Evolutionary conservation across 805 yeast genomes (phyloP).

Genomic region (Schwanniomyces occidentalis): DNA sequence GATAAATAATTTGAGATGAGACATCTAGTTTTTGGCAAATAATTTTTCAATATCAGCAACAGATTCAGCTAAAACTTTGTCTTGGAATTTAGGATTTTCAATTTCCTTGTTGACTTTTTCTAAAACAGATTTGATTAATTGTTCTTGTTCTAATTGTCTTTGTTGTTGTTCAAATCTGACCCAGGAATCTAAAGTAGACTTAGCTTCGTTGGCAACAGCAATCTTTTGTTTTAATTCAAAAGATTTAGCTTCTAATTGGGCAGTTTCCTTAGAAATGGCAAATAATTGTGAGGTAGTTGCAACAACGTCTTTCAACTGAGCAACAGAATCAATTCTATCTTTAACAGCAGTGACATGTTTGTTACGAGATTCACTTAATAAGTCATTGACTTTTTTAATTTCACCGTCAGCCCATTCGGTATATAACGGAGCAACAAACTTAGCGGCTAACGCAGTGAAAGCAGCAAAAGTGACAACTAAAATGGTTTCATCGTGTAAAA

Average conservation of each 20-base stretch:
- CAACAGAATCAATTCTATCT: slow-evolving; percentile 84
- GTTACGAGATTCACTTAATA: slow-evolving; percentile 83
- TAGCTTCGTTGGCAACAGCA: slow-evolving; percentile 86
- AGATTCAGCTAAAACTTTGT: slow-evolving; percentile 84
- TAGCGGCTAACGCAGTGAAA: slow-evolving; percentile 73
- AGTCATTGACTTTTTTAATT: slow-evolving; percentile 74
- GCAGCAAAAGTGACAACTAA: slow-evolving; percentile 78
- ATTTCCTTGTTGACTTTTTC: slow-evolving; percentile 86
- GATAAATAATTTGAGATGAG: slow-evolving; percentile 2
- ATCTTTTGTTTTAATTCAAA: slow-evolving; percentile 92
- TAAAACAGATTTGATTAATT: slow-evolving; percentile 82
- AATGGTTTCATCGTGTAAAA: slow-evolving; percentile 91
- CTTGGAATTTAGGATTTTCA: slow-evolving; percentile 89
- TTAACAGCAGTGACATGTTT: slow-evolving; percentile 92
- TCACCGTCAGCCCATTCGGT: slow-evolving; percentile 91
- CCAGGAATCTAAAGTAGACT: slow-evolving; percentile 96
- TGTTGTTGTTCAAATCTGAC: slow-evolving; percentile 96
- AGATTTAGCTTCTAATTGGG: slow-evolving; percentile 89
- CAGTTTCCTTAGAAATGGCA: slow-evolving; percentile 95
- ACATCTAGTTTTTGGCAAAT: slow-evolving; percentile 50
- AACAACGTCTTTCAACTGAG: slow-evolving; percentile 89
- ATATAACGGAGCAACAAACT: slow-evolving; percentile 91
- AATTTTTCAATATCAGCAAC: slow-evolving; percentile 88
- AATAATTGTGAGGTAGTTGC: slow-evolving; percentile 88
- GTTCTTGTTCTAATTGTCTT: slow-evolving; percentile 94